Evolutionary conservation across 768 basidiomycete genomes (phyloP).

Genomic region (Naganishia antarctica): DNA sequence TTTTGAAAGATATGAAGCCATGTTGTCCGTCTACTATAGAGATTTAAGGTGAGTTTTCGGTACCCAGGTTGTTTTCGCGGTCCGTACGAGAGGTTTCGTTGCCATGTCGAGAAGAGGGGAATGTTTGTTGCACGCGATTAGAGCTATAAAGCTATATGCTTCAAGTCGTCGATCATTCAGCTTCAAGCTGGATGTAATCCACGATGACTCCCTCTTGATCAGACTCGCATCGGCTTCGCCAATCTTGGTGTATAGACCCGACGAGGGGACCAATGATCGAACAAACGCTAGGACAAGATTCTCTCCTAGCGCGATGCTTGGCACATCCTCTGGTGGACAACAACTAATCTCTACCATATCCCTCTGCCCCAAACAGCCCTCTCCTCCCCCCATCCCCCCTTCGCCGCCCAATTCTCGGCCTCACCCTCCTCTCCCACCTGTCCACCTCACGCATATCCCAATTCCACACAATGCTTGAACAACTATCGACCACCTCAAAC

Average conservation of each 20-base stretch:
- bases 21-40: conserved; percentile 82
- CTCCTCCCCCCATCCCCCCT: conserved; percentile 75
- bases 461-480: conserved; percentile 94
- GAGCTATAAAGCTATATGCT: too few relatives aligned
- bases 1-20: conserved; percentile 91
- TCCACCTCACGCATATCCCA: conserved; percentile 87
- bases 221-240: too few relatives aligned
- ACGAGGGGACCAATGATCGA: too few relatives aligned
- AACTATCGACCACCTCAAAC: conserved; percentile 52
- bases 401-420: conserved; percentile 81
- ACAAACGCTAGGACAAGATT: too few relatives aligned
- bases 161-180: too few relatives aligned
- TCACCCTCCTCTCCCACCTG: conserved; percentile 89
- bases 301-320: too few relatives aligned
- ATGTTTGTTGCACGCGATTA: too few relatives aligned
- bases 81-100: too few relatives aligned
- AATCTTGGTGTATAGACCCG: neutral
- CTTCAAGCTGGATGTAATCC: too few relatives aligned
- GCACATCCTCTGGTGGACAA: neutral
- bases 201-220: too few relatives aligned
- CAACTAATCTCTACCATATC: neutral
- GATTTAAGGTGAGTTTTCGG: conserved; percentile 62
- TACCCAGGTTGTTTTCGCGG: too few relatives aligned
- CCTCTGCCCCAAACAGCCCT: conserved; percentile 55
- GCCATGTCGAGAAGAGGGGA: too few relatives aligned